phyloP scores from a whole-genome alignment of 768 basidiomycete species.

The Pisolithus marmoratus region DNA sequence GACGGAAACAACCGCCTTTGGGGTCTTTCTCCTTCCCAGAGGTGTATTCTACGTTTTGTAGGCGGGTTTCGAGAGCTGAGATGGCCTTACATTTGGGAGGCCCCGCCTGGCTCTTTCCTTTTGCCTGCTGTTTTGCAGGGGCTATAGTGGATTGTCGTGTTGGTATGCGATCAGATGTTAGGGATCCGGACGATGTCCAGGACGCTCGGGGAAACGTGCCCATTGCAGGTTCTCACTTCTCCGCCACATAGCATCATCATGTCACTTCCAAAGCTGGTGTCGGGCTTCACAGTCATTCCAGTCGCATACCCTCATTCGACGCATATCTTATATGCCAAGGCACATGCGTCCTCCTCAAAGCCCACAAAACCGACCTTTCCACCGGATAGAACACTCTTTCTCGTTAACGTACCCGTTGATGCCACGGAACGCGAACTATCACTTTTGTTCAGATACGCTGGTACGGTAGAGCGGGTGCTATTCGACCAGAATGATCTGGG shows the following conservation, averaged over 20 bases:
- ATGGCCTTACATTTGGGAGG: no score
- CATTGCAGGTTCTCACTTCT: no score
- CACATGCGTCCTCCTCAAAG: slow-evolving; percentile 48
- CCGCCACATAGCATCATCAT: neutral
- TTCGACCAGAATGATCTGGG: slow-evolving; percentile 47
- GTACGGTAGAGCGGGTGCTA: slow-evolving; percentile 69
- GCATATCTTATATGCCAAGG: slow-evolving; percentile 76
- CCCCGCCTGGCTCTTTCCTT: no score
- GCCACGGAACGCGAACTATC: slow-evolving; percentile 77
- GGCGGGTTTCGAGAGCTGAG: no score
- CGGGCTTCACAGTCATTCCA: slow-evolving; percentile 35
- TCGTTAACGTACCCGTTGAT: slow-evolving; percentile 87
- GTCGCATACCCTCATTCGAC: slow-evolving; percentile 37
- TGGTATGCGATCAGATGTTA: no score
- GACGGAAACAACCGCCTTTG: no score
- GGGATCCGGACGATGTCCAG: no score
- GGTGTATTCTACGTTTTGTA: no score
- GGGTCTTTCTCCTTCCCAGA: no score
- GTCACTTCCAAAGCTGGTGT: slow-evolving; percentile 15
- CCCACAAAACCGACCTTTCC: slow-evolving; percentile 32
- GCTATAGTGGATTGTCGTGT: no score
- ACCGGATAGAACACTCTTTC: slow-evolving; percentile 72
- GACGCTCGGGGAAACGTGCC: no score
- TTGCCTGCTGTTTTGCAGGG: no score
- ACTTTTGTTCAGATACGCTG: slow-evolving; percentile 69